Evolutionary conservation across 768 basidiomycete species (phyloP).

Genomic region (Mycena olivaceomarginata): DNA sequence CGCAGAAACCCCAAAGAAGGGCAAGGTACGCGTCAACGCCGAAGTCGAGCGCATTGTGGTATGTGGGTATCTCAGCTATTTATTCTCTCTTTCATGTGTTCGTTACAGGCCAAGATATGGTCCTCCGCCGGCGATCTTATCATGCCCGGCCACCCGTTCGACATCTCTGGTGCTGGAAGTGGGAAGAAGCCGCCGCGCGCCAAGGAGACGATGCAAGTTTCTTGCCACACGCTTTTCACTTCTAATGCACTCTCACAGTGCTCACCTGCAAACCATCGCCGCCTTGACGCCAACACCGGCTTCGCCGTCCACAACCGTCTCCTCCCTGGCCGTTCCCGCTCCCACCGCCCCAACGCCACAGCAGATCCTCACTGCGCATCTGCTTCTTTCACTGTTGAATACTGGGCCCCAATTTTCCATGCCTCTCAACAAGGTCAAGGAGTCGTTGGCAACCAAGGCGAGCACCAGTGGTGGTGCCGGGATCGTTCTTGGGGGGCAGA

Average conservation of each 20-base stretch:
- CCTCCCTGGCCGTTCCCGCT: constrained; percentile 59
- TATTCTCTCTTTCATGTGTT: background rate
- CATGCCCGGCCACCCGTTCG: constrained; percentile 70
- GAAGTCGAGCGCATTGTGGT: constrained; percentile 82
- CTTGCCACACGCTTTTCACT: constrained; percentile 28
- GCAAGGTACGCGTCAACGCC: constrained; percentile 71
- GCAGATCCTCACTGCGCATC: constrained; percentile 82
- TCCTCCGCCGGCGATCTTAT: constrained; percentile 78
- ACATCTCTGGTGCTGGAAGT: constrained; percentile 52
- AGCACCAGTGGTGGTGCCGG: constrained; percentile 55
- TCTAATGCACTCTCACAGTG: constrained; percentile 55
- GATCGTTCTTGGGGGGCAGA: constrained; percentile 59
- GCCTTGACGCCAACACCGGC: constrained; percentile 68
- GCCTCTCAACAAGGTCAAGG: constrained; percentile 79
- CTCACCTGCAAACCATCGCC: constrained; percentile 75
- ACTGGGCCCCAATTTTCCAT: constrained; percentile 73
- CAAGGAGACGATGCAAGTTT: constrained; percentile 78
- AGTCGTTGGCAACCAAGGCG: constrained; percentile 67
- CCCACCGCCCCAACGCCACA: constrained; percentile 72
- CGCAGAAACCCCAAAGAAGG: constrained; percentile 47
- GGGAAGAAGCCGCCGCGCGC: constrained; percentile 67
- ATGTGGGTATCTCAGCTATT: constrained; percentile 51
- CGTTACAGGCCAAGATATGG: constrained; percentile 82
- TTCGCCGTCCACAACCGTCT: constrained; percentile 77
- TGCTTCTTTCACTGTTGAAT: constrained; percentile 76